Percentiles rank a stretch among this genome's conserved stretches.
Evolutionary conservation across 768 basidiomycete genomes (phyloP).

Genomic region (Suillus subaureus): DNA sequence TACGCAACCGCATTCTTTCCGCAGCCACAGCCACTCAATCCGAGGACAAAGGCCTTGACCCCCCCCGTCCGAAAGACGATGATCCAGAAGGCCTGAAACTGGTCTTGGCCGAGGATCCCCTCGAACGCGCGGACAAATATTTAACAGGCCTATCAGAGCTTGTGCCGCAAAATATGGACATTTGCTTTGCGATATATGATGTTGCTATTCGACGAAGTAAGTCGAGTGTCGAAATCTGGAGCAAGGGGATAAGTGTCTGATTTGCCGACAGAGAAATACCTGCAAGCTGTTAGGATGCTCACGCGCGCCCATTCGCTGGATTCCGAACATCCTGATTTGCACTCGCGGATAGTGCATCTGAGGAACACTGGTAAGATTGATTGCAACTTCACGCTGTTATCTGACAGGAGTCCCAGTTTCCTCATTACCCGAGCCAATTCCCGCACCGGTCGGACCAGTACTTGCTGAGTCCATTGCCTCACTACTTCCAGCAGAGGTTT

Average conservation of each 20-base stretch:
- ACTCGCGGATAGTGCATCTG: constrained; percentile 70
- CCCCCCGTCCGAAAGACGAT: constrained; percentile 62
- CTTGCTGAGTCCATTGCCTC: constrained; percentile 49
- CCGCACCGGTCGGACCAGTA: constrained; percentile 50
- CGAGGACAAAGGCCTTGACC: constrained; percentile 75
- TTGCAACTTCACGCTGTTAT: constrained; percentile 5
- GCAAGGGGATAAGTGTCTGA: constrained; percentile 1
- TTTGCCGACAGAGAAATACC: constrained; percentile 61
- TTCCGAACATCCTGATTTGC: constrained; percentile 64
- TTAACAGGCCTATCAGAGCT: constrained; percentile 63
- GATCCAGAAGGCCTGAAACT: constrained; percentile 84
- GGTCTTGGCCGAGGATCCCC: constrained; percentile 57
- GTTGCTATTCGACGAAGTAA: constrained; percentile 80
- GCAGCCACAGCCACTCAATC: constrained; percentile 35
- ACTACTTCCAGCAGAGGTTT: constrained; percentile 58
- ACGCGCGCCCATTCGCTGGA: constrained; percentile 55
- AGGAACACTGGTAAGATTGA: constrained; percentile 48
- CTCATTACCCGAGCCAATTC: constrained; percentile 42
- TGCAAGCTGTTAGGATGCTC: constrained; percentile 78
- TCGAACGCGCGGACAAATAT: constrained; percentile 77
- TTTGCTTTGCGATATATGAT: constrained; percentile 78
- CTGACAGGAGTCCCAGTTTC: constrained; percentile 39
- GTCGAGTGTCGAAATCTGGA: constrained; percentile 27
- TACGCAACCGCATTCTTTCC: constrained; percentile 17
- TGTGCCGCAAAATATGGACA: constrained; percentile 56